Evolutionary conservation across 2,329 filamentous ascomycete species (phyloP).

Genomic region (Macroventuria anomochaeta): DNA sequence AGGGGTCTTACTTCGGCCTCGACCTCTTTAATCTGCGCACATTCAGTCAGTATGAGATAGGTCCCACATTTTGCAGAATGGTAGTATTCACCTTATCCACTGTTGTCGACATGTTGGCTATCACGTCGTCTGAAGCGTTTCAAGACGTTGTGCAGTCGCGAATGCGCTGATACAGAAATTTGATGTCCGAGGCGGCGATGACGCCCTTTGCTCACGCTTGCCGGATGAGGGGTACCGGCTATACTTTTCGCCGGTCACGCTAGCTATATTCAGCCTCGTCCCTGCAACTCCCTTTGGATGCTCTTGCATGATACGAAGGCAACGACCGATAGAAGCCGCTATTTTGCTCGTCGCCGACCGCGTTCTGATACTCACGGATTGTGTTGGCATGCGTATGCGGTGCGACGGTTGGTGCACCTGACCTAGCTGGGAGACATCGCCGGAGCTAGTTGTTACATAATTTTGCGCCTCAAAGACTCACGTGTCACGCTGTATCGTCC

Average conservation of each 20-base stretch:
- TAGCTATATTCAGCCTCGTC: neutral
- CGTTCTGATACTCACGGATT: constrained; percentile 15
- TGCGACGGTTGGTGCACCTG: constrained; percentile 24
- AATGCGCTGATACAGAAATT: constrained; percentile 37
- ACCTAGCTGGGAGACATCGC: constrained; percentile 29
- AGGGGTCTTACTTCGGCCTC: constrained; percentile 79
- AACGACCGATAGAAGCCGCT: constrained; percentile 36
- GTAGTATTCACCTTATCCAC: constrained; percentile 80
- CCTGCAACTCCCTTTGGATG: constrained; percentile 7
- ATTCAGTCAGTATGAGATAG: constrained; percentile 1
- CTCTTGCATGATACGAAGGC: constrained; percentile 11
- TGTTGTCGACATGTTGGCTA: constrained; percentile 80
- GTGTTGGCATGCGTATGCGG: constrained; percentile 9
- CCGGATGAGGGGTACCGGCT: constrained; percentile 25
- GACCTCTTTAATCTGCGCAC: constrained; percentile 85
- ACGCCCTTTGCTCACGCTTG: constrained; percentile 24
- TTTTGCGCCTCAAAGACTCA: constrained; percentile 18
- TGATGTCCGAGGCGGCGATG: constrained; percentile 37
- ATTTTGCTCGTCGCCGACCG: constrained; percentile 1
- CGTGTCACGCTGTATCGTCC: constrained; percentile 14
- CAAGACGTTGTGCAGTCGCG: constrained; percentile 11
- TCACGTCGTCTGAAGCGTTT: neutral
- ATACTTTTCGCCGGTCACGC: constrained; percentile 21
- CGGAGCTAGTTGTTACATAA: constrained; percentile 40
- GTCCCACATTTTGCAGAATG: neutral